Base-by-base conservation (phyloP, 2,329 filamentous ascomycete species). In the Neofusicoccum sp. region DNA sequence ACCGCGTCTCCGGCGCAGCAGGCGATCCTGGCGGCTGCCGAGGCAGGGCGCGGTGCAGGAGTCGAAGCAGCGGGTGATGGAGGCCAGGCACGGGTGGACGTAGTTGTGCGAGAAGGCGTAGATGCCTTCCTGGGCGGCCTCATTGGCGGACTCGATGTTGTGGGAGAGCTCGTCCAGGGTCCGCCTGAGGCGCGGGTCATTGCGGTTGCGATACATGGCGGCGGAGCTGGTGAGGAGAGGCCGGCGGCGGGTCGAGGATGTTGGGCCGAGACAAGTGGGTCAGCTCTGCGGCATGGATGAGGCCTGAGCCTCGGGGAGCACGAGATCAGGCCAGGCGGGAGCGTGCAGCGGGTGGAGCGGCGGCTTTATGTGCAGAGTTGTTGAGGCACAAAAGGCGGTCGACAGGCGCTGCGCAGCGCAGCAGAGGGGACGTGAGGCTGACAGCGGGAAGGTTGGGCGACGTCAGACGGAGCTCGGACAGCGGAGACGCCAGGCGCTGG, bases 101-200 rank as follows among this genome's bases (percentile, higher is more conserved):
- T 96, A 97, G 68, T 86, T 82, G 72, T 96, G 91, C 61, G 90
- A 87, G 71, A 97, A 95, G 63, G 87, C 87, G 84, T 93, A 98
- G 70, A 98, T 89, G 60, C 89, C 88, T 49, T 90, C 91, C 63
- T 95, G 93, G n/a, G 93, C 92, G 61, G 90, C 89, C 73, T 96
- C 91, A 63, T 96, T 96, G 48, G 91, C 91, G 33, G 89, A 85
- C 76, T 97, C 93, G 75, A 96, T 86, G 70, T 93, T 96, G 67
- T 95, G 89, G 6, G 90, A 89, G 73, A 97, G 88, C 72, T 95
- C 91, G 74, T 97, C 96, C 84, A 96, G 91, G 68, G 90, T 91
- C 76, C 96, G 92, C 66, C 93, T 91, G 75, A 96, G 86, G 70
- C 93, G 90, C 63, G 93, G 93, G 76, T 97, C 93, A 71, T 77